Evolutionary conservation across 2,329 filamentous ascomycete genomes (phyloP), one percentile per base, ranked within the genome.

Genomic region (Mycosphaerella arachidis): DNA sequence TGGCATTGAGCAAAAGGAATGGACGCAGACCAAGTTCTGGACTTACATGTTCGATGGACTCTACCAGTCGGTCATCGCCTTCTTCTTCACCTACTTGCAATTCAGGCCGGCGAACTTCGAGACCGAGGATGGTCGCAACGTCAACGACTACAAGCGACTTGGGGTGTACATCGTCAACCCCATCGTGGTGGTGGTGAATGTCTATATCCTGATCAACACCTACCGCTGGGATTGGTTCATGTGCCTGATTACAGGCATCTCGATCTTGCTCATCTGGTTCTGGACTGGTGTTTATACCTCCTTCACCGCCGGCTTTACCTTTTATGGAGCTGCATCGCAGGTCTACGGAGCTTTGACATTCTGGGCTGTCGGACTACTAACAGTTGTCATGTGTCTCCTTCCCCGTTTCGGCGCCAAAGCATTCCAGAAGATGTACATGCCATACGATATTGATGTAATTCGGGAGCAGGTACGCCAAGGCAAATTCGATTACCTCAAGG

Each of bases 161-260:
- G 94, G 94, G 69, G 84, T 91, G 56, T 95, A 94, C 74, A 86
- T 97, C 68, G 92, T 87, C 3, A 91, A 90, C 59, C 89, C 90
- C 13, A 87, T 91, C 6, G 87, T 99, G 60, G 78, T 96, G 67
- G 88, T 91, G 45, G 95, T 96, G 80, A 99, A 99, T 75, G 79
- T 88, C 60, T 99, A 97, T 78, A 91, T 99, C 67, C 80, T 99
- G 65, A 86, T 97, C 78, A 99, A 99, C 77, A 95, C 90, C 0
- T 97, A 96, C 75, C 86, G 93, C 62, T 99, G 94, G 94, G 94
- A 99, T 74, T 99, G 93, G 93, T 81, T 99, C 70, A 95, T 95
- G 77, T 76, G 92, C 24, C 79, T 96, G 60, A 88, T 97, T 63
- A 88, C 95, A 55, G 77, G 77, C 27, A 83, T 97, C 74, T 96